These are phyloP conservation scores for Mortierella sp. DNA, from an alignment of 371 early-diverging fungal genomes.

Conservation along the genomic window DNA sequence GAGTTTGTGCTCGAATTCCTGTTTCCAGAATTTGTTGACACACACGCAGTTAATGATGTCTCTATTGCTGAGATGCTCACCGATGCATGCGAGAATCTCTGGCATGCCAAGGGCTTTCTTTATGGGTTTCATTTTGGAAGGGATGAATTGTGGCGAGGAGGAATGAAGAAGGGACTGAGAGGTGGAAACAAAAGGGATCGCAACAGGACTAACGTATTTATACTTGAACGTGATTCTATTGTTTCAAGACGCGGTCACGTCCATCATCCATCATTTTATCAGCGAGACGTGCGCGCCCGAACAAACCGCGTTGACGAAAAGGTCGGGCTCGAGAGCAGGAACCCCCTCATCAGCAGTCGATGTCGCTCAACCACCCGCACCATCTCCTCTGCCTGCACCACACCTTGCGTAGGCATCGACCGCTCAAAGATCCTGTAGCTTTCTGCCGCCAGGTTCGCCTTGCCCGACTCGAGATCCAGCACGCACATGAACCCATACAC, in stretches of 20 bases:
- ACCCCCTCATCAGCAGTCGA: conserved; percentile 22
- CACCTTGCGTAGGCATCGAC: conserved; percentile 40
- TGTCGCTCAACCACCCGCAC: conserved; percentile 34
- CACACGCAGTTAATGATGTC: background rate
- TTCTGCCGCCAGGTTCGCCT: conserved; percentile 30
- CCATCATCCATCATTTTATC: too few species aligned
- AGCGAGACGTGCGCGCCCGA: background rate
- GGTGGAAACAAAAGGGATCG: too few species aligned
- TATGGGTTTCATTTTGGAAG: too few species aligned
- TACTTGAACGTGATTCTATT: background rate
- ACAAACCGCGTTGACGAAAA: background rate
- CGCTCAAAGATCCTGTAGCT: conserved; percentile 43
- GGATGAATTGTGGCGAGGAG: too few species aligned
- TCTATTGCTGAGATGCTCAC: background rate
- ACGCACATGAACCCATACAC: conserved; percentile 53
- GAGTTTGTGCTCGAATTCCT: background rate
- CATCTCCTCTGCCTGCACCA: conserved; percentile 43
- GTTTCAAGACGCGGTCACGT: background rate
- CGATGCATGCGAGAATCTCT: background rate
- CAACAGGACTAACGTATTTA: too few species aligned
- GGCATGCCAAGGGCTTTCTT: background rate
- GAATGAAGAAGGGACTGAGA: too few species aligned
- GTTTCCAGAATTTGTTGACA: background rate
- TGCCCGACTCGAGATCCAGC: conserved; percentile 45
- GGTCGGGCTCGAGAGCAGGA: conserved; percentile 15